A percentile compares a stretch with the other conserved stretches of the same genome.
These are phyloP conservation scores for Jamesozyma hellenica DNA, from an alignment of 805 yeast genomes.

Conservation along the genomic window DNA sequence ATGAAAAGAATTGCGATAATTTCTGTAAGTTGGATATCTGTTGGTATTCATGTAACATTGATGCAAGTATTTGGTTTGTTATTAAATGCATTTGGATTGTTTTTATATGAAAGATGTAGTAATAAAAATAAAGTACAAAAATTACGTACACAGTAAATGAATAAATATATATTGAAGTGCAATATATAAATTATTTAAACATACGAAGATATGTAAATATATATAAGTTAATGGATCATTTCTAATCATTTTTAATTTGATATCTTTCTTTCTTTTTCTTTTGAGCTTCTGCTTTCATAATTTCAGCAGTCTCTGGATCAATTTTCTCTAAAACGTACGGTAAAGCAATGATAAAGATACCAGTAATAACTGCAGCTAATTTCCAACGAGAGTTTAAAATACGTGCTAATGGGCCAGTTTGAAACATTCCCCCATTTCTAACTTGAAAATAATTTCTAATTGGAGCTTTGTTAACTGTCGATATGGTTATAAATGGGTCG, in stretches of 20 bases:
- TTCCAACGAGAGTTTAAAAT: constrained; percentile 32
- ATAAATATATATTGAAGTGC: background rate
- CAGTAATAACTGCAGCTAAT: constrained; percentile 25
- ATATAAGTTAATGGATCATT: too few species aligned
- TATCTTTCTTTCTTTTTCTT: constrained; percentile 21
- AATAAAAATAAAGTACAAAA: constrained; percentile 7
- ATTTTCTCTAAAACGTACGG: constrained; percentile 33
- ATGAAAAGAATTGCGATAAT: constrained; percentile 83
- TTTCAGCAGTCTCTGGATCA: constrained; percentile 33
- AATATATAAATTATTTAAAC: too few species aligned
- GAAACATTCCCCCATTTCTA: constrained; percentile 27
- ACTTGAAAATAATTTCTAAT: constrained; percentile 26
- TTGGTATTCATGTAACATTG: constrained; percentile 39
- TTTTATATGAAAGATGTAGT: constrained; percentile 45
- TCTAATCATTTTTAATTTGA: background rate
- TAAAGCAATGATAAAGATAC: constrained; percentile 18
- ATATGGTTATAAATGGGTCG: constrained; percentile 17
- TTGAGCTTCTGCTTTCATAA: constrained; percentile 26
- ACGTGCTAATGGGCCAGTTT: constrained; percentile 31
- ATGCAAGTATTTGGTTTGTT: constrained; percentile 42
- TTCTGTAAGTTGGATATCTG: constrained; percentile 61
- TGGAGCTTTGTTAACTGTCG: constrained; percentile 24
- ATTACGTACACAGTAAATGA: constrained; percentile 6
- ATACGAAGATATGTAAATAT: background rate
- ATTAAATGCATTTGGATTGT: constrained; percentile 46